Base-by-base conservation (phyloP, 768 basidiomycete genomes). In the Strobilomyces echinocephalus region DNA sequence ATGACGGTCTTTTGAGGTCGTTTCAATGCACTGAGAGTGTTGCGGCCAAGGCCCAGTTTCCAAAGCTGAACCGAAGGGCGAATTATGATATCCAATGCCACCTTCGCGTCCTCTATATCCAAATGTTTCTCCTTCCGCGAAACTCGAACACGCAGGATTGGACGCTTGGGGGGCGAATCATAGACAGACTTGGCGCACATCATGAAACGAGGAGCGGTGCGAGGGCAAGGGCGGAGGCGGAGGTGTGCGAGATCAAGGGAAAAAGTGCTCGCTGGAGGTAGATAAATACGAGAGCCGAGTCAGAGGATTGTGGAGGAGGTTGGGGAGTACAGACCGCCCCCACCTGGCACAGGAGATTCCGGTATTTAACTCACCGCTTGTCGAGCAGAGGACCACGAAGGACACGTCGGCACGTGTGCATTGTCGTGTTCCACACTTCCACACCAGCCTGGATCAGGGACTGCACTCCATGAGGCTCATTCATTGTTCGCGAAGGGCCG, bases 311-410 rank as follows among this genome's bases (percentile, higher is more conserved):
- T 8, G 49, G 43, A 7, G 10, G 20, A 43, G 33, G 28, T 18
- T 24, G 12, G 24, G 18, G 36, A 14, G 41, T 31, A 52, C 42
- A 38, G 57, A 54, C 44, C 21, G 28, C 44, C 28, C 36, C 30
- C 20, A n/a, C 31, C 31, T 31, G 33, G 20, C n/a, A 34, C 41
- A 18, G 46, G 54, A 35, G 21, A 34, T 41, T 28, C 24, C 3
- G 35, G 56, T 67, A 67, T 65, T 67, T 67, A 66, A 66, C 63
- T 58, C 46, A 41, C 59, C 55, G 42, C 40, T 30, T 40, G 41
- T 42, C 14, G 12, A 42, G 51, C 45, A 24, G 39, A 44, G 34
- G 26, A 53, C 45, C 49, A 54, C 34, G 18, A 57, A 38, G 49
- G 9, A 36, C 24, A 42, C 51, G 52, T 52, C 39, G 41, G 16